Evolutionary conservation across 2,329 filamentous ascomycete genomes (phyloP), one percentile per base, ranked within the genome.

Genomic region (Trichoderma sp.): DNA sequence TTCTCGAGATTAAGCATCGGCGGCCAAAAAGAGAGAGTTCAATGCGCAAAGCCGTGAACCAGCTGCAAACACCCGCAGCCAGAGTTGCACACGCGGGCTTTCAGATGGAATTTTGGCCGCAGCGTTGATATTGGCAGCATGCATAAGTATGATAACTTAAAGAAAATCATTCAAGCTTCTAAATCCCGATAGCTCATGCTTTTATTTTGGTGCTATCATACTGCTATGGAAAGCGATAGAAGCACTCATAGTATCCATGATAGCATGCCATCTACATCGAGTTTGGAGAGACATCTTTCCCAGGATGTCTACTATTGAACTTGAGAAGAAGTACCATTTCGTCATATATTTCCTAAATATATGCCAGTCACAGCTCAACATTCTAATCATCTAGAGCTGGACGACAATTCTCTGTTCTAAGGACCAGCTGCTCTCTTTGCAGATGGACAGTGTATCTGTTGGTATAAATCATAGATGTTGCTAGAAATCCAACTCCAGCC

Each of bases 11-110:
- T 21, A 37, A 21, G 19, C 10, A 49, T 49, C 10, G n/a, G 31
- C 33, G 53, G 33, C 35, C 56, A 40, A 43, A 21, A 43, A 13
- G 35, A 40, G 27, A 59, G 33, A 43, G 11, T 19, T 52, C 10
- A 1, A 67, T 37, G 55, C 53, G 27, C 33, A 40, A 43, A 69
- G 13, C 31, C 31, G 31, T 11, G 35, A 49, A 56, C 43, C 43
- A 68, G 56, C 60, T 59, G 63, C 55, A 43, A 69, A 40, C 43
- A 70, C 53, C n/a, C 57, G 66, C 29, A 43, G 43, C 2, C 21
- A 27, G 27, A 64, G 37, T 21, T 65, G 29, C 24, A 21, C n/a
- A 16, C 14, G 24, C 29, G 7, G 27, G 4, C n/a, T 31, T 37
- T n/a, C 24, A 8, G 10, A 55, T 61, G 37, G n/a, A 62, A 3